Evolutionary conservation across 495 filamentous ascomycete species (phyloP).

Genomic region (Niebla homalea): DNA sequence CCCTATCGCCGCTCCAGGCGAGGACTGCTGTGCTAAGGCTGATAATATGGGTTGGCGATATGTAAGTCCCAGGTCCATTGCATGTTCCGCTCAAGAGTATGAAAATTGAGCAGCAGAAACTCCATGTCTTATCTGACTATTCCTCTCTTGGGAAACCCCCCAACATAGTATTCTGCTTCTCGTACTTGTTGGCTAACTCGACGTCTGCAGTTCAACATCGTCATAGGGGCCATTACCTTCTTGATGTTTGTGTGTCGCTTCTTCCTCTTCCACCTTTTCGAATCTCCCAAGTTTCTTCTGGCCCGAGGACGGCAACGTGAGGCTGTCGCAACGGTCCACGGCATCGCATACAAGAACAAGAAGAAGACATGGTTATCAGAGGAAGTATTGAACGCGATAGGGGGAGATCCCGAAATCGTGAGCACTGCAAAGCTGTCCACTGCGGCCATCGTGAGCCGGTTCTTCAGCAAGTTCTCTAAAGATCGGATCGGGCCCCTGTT

Average conservation of each 20-base stretch:
- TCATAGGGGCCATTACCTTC: conserved; percentile 59
- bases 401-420: conserved; percentile 29
- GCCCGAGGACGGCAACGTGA: conserved; percentile 57
- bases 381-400: conserved; percentile 41
- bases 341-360: conserved; percentile 41
- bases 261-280: conserved; percentile 63
- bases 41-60: conserved; percentile 80
- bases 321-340: conserved; percentile 57
- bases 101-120: too few relatives aligned
- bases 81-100: too few relatives aligned
- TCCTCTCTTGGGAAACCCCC: too few relatives aligned
- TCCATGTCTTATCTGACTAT: too few relatives aligned
- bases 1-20: conserved; percentile 21
- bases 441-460: conserved; percentile 34
- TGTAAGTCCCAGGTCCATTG: neutral
- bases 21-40: conserved; percentile 38
- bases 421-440: conserved; percentile 25
- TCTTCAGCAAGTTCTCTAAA: conserved; percentile 42
- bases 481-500: conserved; percentile 43
- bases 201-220: conserved; percentile 35
- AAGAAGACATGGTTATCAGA: conserved; percentile 39
- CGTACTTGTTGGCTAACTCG: too few relatives aligned
- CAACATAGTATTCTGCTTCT: too few relatives aligned
- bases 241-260: conserved; percentile 57
- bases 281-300: conserved; percentile 72